Conservation (phyloP, 257 asterid species). For the Eustoma russellianum region DNA sequence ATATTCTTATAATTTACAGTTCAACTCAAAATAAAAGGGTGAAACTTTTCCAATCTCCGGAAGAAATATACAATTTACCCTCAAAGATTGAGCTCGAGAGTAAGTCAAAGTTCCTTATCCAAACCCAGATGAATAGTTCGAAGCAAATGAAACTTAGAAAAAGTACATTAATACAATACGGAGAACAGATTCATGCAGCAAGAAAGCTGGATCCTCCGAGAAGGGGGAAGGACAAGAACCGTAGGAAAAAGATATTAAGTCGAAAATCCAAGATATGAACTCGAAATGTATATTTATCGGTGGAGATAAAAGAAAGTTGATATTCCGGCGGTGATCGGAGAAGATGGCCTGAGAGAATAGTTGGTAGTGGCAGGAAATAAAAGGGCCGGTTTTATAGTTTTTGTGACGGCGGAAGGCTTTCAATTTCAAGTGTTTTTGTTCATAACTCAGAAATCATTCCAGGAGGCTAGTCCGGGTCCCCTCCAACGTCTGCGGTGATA, state of each 20-base stretch:
- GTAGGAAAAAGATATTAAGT: neutral
- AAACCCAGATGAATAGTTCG: neutral
- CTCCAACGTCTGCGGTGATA: too few species aligned
- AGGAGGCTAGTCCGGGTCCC: too few species aligned
- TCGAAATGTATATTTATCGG: neutral
- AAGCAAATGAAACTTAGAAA: neutral
- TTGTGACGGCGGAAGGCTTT: neutral
- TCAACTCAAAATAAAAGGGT: neutral
- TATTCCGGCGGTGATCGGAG: conserved; percentile 3
- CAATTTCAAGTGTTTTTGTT: too few species aligned
- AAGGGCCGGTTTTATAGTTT: conserved; percentile 3
- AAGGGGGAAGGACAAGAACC: too few species aligned
- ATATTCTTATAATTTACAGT: neutral
- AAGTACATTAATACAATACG: neutral
- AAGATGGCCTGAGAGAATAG: neutral
- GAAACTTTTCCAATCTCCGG: neutral
- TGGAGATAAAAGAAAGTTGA: neutral
- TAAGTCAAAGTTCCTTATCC: neutral
- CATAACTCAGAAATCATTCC: too few species aligned
- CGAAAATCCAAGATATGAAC: conserved; percentile 3
- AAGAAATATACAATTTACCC: neutral
- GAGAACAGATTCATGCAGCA: conserved; percentile 1
- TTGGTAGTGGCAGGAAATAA: neutral
- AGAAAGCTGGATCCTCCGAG: neutral
- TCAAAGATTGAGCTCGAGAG: neutral